These are phyloP conservation scores for Murraya paniculata DNA, from an alignment of 345 rosid genomes.

Conservation along the genomic window DNA sequence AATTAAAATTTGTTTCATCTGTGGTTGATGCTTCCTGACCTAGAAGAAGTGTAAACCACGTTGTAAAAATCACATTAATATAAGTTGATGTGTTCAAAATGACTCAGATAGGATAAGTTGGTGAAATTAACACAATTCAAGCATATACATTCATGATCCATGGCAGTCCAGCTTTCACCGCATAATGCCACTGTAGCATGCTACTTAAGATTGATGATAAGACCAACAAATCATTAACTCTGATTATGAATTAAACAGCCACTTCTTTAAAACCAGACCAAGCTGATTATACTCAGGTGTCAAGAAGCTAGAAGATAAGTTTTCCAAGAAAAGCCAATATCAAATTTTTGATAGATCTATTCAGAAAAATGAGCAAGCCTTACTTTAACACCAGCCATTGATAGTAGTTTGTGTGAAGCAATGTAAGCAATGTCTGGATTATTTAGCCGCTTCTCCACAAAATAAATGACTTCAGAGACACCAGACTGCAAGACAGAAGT, in stretches of 20 bases:
- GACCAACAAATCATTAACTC: constrained; percentile 9
- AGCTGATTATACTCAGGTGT: not conserved
- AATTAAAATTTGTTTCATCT: constrained; percentile 58
- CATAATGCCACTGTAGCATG: not conserved
- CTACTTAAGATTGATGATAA: not conserved
- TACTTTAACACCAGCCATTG: constrained; percentile 87
- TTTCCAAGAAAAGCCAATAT: not conserved
- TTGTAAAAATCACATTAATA: not conserved
- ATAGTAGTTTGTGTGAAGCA: constrained; percentile 82
- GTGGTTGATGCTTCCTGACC: constrained; percentile 83
- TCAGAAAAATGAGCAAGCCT: constrained; percentile 18
- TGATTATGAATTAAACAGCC: not conserved
- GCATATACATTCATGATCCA: not conserved
- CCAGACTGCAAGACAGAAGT: constrained; percentile 61
- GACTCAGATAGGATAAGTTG: not conserved
- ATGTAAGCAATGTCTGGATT: constrained; percentile 47
- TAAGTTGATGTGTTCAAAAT: not conserved
- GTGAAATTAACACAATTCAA: not conserved
- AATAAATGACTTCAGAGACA: constrained; percentile 78
- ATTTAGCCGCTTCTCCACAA: constrained; percentile 64
- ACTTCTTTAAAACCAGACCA: not conserved
- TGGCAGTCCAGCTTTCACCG: not conserved
- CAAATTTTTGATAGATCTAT: not conserved
- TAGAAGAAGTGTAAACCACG: constrained; percentile 22
- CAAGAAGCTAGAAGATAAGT: not conserved